A percentile compares a stretch with the other conserved stretches of the same genome.
Conservation (phyloP, 768 basidiomycete genomes). For the Tylopilus intermedius region DNA sequence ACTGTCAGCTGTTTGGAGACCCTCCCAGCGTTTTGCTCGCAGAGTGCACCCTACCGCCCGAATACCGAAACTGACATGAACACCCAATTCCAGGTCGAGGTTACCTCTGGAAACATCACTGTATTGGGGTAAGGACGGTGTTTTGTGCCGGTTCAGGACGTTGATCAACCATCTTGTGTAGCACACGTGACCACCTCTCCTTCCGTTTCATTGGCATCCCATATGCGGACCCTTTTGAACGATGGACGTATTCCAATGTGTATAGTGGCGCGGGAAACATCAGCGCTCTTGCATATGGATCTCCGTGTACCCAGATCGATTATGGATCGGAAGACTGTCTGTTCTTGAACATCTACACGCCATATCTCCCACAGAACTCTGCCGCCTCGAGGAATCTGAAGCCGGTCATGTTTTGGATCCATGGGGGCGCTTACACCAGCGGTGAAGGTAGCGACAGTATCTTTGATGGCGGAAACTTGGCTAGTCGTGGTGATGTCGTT, state of each 20-base stretch:
- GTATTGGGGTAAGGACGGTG: constrained; percentile 4
- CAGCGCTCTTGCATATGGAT: too few relatives aligned
- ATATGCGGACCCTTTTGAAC: constrained; percentile 28
- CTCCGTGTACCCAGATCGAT: constrained; percentile 29
- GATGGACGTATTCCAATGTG: too few relatives aligned
- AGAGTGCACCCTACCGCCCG: constrained; percentile 8
- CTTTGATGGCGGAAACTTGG: constrained; percentile 42
- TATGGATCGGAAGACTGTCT: constrained; percentile 40
- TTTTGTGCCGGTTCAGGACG: not conserved
- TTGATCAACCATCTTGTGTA: constrained; percentile 9
- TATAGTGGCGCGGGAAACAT: too few relatives aligned
- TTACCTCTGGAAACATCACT: constrained; percentile 5
- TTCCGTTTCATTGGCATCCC: constrained; percentile 52
- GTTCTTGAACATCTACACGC: constrained; percentile 45
- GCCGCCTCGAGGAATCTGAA: constrained; percentile 20
- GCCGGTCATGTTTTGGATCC: constrained; percentile 49
- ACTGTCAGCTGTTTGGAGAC: constrained; percentile 1
- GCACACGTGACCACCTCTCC: constrained; percentile 43
- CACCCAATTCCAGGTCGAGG: constrained; percentile 5
- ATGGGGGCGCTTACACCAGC: constrained; percentile 43
- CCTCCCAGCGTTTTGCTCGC: constrained; percentile 8
- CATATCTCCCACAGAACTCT: constrained; percentile 29
- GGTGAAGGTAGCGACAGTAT: constrained; percentile 37
- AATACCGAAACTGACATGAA: constrained; percentile 7
- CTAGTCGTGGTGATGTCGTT: constrained; percentile 40